A percentile compares a stretch with the other conserved stretches of the same genome.
Conservation (phyloP, 139 green algal genomes). For the Coelastrella sp. region DNA sequence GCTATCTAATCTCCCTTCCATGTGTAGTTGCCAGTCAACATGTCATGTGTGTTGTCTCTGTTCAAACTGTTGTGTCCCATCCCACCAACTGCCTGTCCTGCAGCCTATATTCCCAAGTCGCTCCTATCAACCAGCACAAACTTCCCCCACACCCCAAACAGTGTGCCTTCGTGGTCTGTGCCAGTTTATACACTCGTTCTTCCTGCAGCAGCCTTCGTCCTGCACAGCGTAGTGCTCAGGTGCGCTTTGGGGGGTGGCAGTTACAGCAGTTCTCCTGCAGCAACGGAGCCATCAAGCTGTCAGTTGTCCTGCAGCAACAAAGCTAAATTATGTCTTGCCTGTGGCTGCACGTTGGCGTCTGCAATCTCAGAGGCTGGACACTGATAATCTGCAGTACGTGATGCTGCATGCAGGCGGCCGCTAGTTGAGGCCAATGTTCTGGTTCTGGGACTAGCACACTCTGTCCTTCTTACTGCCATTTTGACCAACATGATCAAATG, state of each 20-base stretch:
- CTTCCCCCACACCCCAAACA: slow-evolving; percentile 33
- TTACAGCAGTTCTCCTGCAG: too few species aligned
- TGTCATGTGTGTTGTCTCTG: too few species aligned
- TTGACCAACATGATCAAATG: slow-evolving; percentile 43
- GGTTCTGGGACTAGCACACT: slow-evolving; percentile 15
- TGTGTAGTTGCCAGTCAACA: too few species aligned
- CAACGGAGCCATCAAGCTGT: too few species aligned
- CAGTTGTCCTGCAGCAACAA: too few species aligned
- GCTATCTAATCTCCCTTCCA: too few species aligned
- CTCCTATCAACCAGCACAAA: not conserved
- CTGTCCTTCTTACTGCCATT: slow-evolving; percentile 10
- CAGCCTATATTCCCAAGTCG: slow-evolving; percentile 37
- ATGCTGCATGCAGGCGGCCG: slow-evolving; percentile 37
- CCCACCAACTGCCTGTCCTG: not conserved
- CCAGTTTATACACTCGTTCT: slow-evolving; percentile 26
- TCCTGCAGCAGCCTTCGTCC: not conserved
- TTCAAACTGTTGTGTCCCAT: not conserved
- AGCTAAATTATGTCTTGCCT: too few species aligned
- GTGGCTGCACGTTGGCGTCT: too few species aligned
- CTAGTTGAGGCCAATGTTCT: not conserved
- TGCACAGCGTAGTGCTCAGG: slow-evolving; percentile 27
- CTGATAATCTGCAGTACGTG: not conserved
- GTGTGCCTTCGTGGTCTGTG: slow-evolving; percentile 46
- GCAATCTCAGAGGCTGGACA: too few species aligned
- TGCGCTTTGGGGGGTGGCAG: too few species aligned